phyloP scores from a whole-genome alignment of 768 basidiomycete genomes.

The Leccinum obscurum region DNA sequence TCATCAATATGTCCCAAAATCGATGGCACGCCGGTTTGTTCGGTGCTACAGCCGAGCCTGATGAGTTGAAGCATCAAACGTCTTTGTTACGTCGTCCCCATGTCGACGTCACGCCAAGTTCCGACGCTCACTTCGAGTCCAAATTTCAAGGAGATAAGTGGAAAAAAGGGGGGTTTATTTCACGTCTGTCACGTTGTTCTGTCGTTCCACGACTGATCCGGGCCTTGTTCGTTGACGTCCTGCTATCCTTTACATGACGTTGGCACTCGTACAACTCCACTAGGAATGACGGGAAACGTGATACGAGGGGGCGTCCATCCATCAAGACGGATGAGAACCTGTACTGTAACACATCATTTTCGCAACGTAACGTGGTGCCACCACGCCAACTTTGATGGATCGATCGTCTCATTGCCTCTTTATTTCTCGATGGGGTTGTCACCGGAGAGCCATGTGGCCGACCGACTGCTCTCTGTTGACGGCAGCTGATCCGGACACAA shows the following conservation, averaged over 20 bases:
- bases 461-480: not conserved
- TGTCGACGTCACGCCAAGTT: not conserved
- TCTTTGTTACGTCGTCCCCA: not conserved
- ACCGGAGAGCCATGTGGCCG: not conserved
- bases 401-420: not conserved
- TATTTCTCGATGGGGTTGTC: not conserved
- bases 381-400: not conserved
- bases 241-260: not conserved
- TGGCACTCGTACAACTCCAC: not conserved
- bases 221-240: not conserved
- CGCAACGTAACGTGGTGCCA: not conserved
- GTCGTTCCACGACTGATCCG: not conserved
- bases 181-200: not conserved
- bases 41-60: not conserved
- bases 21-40: not conserved
- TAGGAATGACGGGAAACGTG: not conserved
- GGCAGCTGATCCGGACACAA: not conserved
- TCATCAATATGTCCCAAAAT: slow-evolving; percentile 2
- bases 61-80: not conserved
- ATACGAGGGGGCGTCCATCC: not conserved
- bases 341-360: not conserved
- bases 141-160: not conserved
- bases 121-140: not conserved
- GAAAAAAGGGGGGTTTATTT: not conserved
- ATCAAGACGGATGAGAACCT: not conserved